Evolutionary conservation across 352 stramenopile species (phyloP), one percentile per base, ranked within the genome.

Genomic region (Globisporangium paroecandrum): DNA sequence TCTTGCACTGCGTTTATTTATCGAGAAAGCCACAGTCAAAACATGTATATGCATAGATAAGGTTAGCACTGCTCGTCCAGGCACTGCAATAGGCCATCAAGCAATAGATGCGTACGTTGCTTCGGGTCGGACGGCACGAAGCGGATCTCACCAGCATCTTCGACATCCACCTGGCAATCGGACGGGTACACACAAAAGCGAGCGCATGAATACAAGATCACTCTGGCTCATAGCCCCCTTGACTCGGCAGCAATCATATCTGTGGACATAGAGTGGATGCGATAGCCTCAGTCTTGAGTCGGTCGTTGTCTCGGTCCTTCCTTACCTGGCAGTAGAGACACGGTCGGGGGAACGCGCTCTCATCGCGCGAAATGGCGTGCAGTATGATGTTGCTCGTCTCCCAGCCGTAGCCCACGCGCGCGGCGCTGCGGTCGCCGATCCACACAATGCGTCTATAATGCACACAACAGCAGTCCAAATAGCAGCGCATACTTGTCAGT

Each of bases 311-410:
- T 20, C 18, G 0, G 34, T 12, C 7, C 34, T 38, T 7, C 0
- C 59, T 22, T 67, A 85, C 79, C 69, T 95, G 87, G 70, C 87
- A 95, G 70, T 95, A 95, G 54, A 95, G 69, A 66, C 87, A 95
- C 7, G 87, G 82, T 22, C 69, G 72, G 4, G 78, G 77, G 68
- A 93, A 95, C 18, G 83, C 83, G 9, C 46, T 66, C 1, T 70
- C 71, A 72, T 95, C 87, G 54, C 85, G 79, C 34, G 85, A 92
- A 62, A 95, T 91, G 34, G 87, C 87, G 61, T 95, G 87, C 59
- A 95, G 73, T 22, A 80, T 89, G 46, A 94, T 74, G 10, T 71
- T 66, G 46, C 69, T 82, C 69, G 89, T 90, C 58, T 93, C 83
- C 87, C 87, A 94, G 15, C 78, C 84, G 62, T 89, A 92, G 36